Evolutionary conservation across 371 early-diverging fungal species (phyloP).

Genomic region (Rhizopus microsporus): DNA sequence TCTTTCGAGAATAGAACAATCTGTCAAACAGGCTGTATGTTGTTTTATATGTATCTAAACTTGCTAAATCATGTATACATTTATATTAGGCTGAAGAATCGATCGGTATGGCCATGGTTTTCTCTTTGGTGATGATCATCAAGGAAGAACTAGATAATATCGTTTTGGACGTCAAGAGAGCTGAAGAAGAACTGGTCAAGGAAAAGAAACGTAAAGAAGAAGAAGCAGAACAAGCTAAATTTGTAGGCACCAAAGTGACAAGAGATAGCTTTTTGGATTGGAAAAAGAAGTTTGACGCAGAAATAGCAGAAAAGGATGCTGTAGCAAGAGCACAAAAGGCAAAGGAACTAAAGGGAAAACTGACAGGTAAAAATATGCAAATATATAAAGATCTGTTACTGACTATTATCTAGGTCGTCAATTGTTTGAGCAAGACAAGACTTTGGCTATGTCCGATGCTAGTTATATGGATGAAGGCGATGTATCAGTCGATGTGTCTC

Average conservation of each 20-base stretch:
- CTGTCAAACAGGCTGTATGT: slow-evolving; percentile 52
- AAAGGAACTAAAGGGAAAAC: slow-evolving; percentile 53
- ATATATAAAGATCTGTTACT: background rate
- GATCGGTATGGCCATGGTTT: slow-evolving; percentile 93
- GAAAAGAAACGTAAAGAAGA: slow-evolving; percentile 69
- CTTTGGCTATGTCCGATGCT: slow-evolving; percentile 84
- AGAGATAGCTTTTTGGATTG: slow-evolving; percentile 76
- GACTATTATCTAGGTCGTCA: slow-evolving; percentile 66
- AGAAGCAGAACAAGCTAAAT: slow-evolving; percentile 79
- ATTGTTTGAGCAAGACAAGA: slow-evolving; percentile 88
- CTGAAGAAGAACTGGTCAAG: slow-evolving; percentile 54
- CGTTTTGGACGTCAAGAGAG: slow-evolving; percentile 55
- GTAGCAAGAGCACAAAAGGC: slow-evolving; percentile 48
- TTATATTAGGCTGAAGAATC: slow-evolving; percentile 65
- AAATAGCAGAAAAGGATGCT: slow-evolving; percentile 64
- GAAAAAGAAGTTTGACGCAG: slow-evolving; percentile 78
- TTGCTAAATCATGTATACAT: background rate
- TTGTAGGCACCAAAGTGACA: slow-evolving; percentile 87
- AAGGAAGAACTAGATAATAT: slow-evolving; percentile 76
- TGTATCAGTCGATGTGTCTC: slow-evolving; percentile 75
- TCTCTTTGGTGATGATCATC: slow-evolving; percentile 76
- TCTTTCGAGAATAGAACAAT: slow-evolving; percentile 44
- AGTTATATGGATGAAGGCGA: slow-evolving; percentile 86
- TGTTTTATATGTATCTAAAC: background rate
- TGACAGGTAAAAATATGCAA: slow-evolving; percentile 48